These are phyloP conservation scores for Chaetomiaceae sp. DNA, from an alignment of 2,329 filamentous ascomycete genomes.

Conservation along the genomic window DNA sequence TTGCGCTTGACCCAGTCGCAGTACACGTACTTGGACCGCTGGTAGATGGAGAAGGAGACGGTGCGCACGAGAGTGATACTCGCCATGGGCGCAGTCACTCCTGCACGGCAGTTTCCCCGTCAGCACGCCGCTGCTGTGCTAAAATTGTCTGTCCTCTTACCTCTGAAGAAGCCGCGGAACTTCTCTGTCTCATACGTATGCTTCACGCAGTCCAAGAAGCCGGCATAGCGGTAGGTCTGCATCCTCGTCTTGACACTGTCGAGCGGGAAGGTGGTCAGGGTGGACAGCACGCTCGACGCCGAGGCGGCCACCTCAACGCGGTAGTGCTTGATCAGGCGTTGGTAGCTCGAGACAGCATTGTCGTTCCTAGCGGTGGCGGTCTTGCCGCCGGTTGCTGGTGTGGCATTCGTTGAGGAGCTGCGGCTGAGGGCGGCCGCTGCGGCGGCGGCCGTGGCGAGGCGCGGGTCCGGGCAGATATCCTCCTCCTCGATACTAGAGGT, in stretches of 20 bases:
- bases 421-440: conserved; percentile 19
- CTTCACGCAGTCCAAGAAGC: conserved; percentile 65
- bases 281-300: conserved; percentile 70
- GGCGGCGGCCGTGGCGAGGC: conserved; percentile 11
- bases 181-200: conserved; percentile 72
- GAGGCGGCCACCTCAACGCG: conserved; percentile 75
- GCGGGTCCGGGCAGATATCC: conserved; percentile 13
- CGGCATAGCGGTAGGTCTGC: conserved; percentile 77
- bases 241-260: conserved; percentile 87
- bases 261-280: conserved; percentile 74
- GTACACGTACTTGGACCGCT: conserved; percentile 66
- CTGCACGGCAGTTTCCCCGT: conserved; percentile 32
- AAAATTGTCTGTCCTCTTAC: too few species aligned
- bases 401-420: conserved; percentile 11
- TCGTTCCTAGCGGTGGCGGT: too few species aligned
- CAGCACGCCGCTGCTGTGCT: neutral
- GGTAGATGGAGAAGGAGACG: conserved; percentile 52
- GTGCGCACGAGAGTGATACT: conserved; percentile 36
- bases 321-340: conserved; percentile 64
- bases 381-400: conserved; percentile 14
- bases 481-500: conserved; percentile 10
- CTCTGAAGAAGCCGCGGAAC: conserved; percentile 71
- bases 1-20: conserved; percentile 64
- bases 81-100: conserved; percentile 72
- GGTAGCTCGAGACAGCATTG: conserved; percentile 27